phyloP scores from a whole-genome alignment of 345 rosid genomes.

The Euphorbia pulcherrima region DNA sequence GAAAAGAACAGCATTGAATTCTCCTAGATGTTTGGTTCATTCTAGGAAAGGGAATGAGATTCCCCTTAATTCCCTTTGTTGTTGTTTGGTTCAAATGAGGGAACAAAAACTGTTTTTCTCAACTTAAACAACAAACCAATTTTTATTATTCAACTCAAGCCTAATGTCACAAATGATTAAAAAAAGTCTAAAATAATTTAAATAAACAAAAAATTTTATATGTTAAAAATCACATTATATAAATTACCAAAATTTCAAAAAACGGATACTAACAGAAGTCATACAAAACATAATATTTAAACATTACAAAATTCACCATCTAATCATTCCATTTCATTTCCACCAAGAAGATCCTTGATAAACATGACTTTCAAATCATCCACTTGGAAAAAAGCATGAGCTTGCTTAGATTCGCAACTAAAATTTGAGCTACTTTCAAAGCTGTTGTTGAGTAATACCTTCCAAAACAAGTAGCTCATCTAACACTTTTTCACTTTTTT shows the following conservation, averaged over 20 bases:
- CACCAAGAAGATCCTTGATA: not conserved
- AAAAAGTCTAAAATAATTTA: no score
- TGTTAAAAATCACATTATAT: no score
- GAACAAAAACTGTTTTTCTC: not conserved
- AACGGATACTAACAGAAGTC: no score
- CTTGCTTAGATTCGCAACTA: not conserved
- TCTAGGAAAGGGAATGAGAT: not conserved
- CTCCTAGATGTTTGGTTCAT: not conserved
- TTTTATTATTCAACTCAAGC: no score
- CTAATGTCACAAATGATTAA: not conserved
- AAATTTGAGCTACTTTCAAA: not conserved
- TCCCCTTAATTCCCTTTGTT: no score
- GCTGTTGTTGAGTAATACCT: not conserved
- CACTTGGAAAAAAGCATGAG: not conserved
- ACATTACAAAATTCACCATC: no score
- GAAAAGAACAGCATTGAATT: not conserved
- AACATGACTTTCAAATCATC: not conserved
- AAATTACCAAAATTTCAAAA: no score
- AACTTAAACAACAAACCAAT: not conserved
- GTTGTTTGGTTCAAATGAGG: no score
- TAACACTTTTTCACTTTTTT: not conserved
- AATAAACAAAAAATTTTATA: no score
- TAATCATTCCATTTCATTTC: not conserved
- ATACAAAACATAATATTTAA: no score
- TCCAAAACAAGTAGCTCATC: not conserved